Conservation (phyloP, 1,284 basidiomycete genomes). For the Tilletia walkeri region DNA sequence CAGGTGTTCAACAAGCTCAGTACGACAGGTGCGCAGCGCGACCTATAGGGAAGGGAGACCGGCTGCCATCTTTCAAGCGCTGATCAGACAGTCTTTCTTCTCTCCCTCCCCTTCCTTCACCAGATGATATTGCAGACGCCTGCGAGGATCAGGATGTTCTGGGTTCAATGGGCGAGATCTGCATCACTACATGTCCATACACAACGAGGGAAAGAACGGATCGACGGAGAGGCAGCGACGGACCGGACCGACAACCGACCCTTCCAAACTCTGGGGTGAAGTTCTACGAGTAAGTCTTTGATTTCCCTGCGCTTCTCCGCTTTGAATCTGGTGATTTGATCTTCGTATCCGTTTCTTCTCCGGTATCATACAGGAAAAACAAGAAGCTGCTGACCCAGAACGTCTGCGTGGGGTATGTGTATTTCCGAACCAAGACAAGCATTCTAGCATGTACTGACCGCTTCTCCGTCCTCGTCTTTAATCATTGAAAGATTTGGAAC, state of each 20-base stretch:
- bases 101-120: neutral
- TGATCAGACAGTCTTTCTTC: too few relatives aligned
- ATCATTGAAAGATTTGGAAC: neutral
- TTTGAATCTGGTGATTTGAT: neutral
- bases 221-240: neutral
- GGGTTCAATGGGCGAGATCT: conserved; percentile 1
- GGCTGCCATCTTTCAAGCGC: too few relatives aligned
- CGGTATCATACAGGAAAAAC: neutral
- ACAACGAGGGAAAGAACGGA: neutral
- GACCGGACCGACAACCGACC: neutral
- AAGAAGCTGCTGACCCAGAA: neutral
- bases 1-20: conserved; percentile 1
- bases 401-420: neutral
- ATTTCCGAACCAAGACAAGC: too few relatives aligned
- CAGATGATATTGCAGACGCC: neutral
- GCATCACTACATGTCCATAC: neutral
- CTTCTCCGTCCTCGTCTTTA: too few relatives aligned
- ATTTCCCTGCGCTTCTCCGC: too few relatives aligned
- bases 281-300: conserved; percentile 1
- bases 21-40: neutral
- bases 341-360: neutral
- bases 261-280: neutral
- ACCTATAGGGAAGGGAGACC: neutral
- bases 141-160: neutral
- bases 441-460: too few relatives aligned